A percentile compares a stretch with the other conserved stretches of the same genome.
Evolutionary conservation across 495 filamentous ascomycete genomes (phyloP).

Genomic region (Articulospora tetracladia): DNA sequence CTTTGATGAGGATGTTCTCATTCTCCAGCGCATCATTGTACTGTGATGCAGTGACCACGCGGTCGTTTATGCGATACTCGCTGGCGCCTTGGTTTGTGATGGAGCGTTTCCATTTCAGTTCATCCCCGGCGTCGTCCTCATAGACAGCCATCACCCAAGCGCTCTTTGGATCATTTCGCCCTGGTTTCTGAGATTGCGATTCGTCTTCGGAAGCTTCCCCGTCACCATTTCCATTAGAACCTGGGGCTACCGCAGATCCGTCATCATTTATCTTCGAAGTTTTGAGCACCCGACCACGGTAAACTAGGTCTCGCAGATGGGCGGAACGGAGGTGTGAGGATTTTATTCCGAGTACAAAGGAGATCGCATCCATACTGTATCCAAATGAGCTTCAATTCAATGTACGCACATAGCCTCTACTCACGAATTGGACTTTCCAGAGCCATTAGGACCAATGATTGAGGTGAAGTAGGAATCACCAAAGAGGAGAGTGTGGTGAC

Average conservation of each 20-base stretch:
- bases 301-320: slow-evolving; percentile 93
- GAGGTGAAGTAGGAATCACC: slow-evolving; percentile 99
- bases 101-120: slow-evolving; percentile 90
- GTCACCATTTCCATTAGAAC: slow-evolving; percentile 51
- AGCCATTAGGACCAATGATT: slow-evolving; percentile 98
- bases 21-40: slow-evolving; percentile 92
- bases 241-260: slow-evolving; percentile 61
- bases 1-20: slow-evolving; percentile 97
- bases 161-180: slow-evolving; percentile 73
- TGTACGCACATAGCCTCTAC: slow-evolving; percentile 26
- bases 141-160: slow-evolving; percentile 99
- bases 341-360: slow-evolving; percentile 97
- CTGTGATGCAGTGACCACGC: slow-evolving; percentile 78
- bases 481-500: slow-evolving; percentile 86
- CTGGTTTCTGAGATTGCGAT: slow-evolving; percentile 46
- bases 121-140: slow-evolving; percentile 94
- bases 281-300: slow-evolving; percentile 89
- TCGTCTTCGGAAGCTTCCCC: slow-evolving; percentile 52
- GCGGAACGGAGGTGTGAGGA: slow-evolving; percentile 93
- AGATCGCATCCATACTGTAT: slow-evolving; percentile 95
- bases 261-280: slow-evolving; percentile 88
- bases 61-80: slow-evolving; percentile 96
- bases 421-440: slow-evolving; percentile 99
- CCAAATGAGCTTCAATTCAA: neutral
- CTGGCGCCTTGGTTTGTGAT: slow-evolving; percentile 86